These are phyloP conservation scores for Alternaria rosae DNA, from an alignment of 2,329 filamentous ascomycete species.

Conservation along the genomic window DNA sequence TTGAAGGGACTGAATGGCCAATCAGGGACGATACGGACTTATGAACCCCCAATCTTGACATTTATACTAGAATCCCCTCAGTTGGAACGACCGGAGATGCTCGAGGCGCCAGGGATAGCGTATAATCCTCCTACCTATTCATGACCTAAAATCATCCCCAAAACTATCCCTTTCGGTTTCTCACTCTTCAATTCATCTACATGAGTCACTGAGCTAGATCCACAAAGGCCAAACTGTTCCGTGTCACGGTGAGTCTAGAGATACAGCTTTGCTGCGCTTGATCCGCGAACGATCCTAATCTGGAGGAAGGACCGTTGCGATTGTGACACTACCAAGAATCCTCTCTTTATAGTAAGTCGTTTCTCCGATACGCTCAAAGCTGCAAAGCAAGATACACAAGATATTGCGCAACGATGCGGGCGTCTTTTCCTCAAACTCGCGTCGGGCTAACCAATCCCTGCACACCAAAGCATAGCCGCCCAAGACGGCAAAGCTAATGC, in stretches of 20 bases:
- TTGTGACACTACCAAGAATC: background rate
- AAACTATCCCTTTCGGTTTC: background rate
- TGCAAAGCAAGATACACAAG: conserved; percentile 3
- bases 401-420: conserved; percentile 3
- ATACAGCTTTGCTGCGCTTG: background rate
- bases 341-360: background rate
- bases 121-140: conserved; percentile 3
- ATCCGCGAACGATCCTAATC: background rate
- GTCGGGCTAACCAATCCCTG: background rate
- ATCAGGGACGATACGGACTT: background rate
- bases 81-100: background rate
- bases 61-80: background rate
- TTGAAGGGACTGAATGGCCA: background rate
- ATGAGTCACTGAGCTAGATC: conserved; percentile 8
- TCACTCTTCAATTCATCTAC: background rate
- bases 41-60: background rate
- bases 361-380: background rate
- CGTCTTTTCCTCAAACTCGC: conserved; percentile 3
- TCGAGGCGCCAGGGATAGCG: background rate
- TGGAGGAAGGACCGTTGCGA: background rate
- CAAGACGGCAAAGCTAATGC: conserved; percentile 6
- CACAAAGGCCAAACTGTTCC: background rate
- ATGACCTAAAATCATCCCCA: background rate
- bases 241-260: background rate
- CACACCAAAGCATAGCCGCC: conserved; percentile 1